These are phyloP conservation scores for Cladosporium sp. DNA, from an alignment of 2,329 filamentous ascomycete species.

Conservation along the genomic window DNA sequence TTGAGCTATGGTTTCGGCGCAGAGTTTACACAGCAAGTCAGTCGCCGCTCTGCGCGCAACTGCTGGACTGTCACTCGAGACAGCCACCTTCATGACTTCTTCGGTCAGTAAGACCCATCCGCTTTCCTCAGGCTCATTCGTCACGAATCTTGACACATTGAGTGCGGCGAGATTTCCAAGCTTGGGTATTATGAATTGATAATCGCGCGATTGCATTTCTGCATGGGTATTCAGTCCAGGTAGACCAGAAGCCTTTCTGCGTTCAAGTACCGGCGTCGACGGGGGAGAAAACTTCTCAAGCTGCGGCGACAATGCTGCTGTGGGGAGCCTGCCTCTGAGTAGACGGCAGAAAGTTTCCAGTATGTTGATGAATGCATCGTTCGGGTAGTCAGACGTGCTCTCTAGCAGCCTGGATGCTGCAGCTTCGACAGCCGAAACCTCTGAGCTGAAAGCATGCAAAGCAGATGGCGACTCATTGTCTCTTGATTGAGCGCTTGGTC, in stretches of 20 bases:
- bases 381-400: slow-evolving; percentile 86
- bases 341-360: slow-evolving; percentile 70
- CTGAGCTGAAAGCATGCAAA: slow-evolving; percentile 54
- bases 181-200: slow-evolving; percentile 45
- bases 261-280: slow-evolving; percentile 24
- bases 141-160: slow-evolving; percentile 58
- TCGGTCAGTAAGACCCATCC: slow-evolving; percentile 69
- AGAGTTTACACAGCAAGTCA: slow-evolving; percentile 45
- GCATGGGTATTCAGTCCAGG: slow-evolving; percentile 38
- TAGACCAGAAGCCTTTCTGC: slow-evolving; percentile 38
- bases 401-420: slow-evolving; percentile 84
- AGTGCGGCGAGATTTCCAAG: slow-evolving; percentile 42
- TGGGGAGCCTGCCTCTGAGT: slow-evolving; percentile 42
- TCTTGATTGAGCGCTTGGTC: slow-evolving; percentile 16
- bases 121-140: slow-evolving; percentile 59
- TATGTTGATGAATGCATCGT: slow-evolving; percentile 72
- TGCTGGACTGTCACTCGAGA: slow-evolving; percentile 34
- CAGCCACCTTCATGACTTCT: slow-evolving; percentile 48
- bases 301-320: neutral
- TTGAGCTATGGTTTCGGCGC: slow-evolving; percentile 48
- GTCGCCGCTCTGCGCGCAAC: slow-evolving; percentile 46
- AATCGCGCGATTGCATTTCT: slow-evolving; percentile 38
- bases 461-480: slow-evolving; percentile 23
- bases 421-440: slow-evolving; percentile 83
- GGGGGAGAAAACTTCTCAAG: slow-evolving; percentile 18